Percentiles rank a stretch among this genome's conserved stretches.
phyloP scores from a whole-genome alignment of 352 stramenopile species.

The Globisporangium splendens region DNA sequence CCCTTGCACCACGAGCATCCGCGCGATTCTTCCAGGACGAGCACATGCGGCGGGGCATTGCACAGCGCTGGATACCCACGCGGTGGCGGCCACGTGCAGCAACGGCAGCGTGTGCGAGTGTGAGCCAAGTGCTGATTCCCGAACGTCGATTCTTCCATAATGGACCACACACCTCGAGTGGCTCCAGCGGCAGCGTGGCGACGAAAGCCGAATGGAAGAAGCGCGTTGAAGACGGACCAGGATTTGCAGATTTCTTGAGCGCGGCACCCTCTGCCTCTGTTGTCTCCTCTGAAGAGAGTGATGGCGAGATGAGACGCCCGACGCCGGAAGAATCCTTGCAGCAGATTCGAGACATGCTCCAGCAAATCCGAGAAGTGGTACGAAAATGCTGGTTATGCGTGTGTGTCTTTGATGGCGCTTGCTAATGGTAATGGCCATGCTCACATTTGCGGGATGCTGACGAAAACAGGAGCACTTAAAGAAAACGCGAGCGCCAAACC shows the following conservation, averaged over 20 bases:
- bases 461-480: slow-evolving; percentile 9
- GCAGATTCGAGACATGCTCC: slow-evolving; percentile 24
- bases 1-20: neutral
- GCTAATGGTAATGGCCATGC: neutral
- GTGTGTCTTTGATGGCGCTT: neutral
- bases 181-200: neutral
- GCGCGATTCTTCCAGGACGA: too few species aligned
- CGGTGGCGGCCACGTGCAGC: neutral
- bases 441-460: neutral
- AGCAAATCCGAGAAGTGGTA: slow-evolving; percentile 17
- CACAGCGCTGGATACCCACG: neutral
- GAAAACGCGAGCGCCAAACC: slow-evolving; percentile 7
- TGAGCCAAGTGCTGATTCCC: neutral
- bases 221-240: slow-evolving; percentile 26
- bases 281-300: neutral
- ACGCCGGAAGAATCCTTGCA: slow-evolving; percentile 22
- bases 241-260: slow-evolving; percentile 32
- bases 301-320: slow-evolving; percentile 3
- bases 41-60: slow-evolving; percentile 1
- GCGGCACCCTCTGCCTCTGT: neutral
- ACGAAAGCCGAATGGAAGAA: slow-evolving; percentile 25
- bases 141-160: neutral
- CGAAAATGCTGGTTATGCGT: neutral
- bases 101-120: neutral
- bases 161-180: neutral